Percentiles rank a stretch among this genome's conserved stretches.
Conservation (phyloP, 371 early-diverging fungal species). For the Actinomucor elegans region DNA sequence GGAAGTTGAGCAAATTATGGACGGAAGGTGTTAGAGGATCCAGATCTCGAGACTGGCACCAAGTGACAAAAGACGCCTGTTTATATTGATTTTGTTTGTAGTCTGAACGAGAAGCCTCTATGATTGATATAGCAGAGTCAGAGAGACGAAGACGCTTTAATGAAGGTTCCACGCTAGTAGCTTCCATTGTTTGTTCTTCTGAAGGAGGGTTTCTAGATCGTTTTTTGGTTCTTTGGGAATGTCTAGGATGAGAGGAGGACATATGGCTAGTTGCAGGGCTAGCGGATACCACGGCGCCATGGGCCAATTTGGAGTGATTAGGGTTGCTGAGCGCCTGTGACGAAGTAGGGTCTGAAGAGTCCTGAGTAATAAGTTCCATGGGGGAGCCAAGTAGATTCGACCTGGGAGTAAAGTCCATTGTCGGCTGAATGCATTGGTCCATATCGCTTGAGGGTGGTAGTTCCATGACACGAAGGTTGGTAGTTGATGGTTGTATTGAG, state of each 20-base stretch:
- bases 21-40: neutral
- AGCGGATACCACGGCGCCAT: slow-evolving; percentile 25
- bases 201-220: neutral
- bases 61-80: slow-evolving; percentile 2
- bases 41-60: neutral
- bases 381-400: slow-evolving; percentile 15
- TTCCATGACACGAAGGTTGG: slow-evolving; percentile 19
- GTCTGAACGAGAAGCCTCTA: neutral
- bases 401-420: too few relatives aligned
- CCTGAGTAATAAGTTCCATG: slow-evolving; percentile 12
- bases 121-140: neutral
- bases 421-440: neutral
- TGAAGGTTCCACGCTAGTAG: neutral
- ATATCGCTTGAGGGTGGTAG: slow-evolving; percentile 14
- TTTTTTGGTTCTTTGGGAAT: neutral
- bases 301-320: slow-evolving; percentile 11
- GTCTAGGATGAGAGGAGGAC: too few relatives aligned
- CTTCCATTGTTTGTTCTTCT: neutral
- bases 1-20: slow-evolving; percentile 9
- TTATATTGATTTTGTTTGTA: neutral
- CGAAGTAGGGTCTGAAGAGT: neutral
- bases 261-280: slow-evolving; percentile 3
- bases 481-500: too few relatives aligned
- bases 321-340: neutral
- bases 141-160: neutral